Percentiles rank a stretch among this genome's conserved stretches.
phyloP scores from a whole-genome alignment of 139 green algal species.

The Auxenochlorella pyrenoidosa region DNA sequence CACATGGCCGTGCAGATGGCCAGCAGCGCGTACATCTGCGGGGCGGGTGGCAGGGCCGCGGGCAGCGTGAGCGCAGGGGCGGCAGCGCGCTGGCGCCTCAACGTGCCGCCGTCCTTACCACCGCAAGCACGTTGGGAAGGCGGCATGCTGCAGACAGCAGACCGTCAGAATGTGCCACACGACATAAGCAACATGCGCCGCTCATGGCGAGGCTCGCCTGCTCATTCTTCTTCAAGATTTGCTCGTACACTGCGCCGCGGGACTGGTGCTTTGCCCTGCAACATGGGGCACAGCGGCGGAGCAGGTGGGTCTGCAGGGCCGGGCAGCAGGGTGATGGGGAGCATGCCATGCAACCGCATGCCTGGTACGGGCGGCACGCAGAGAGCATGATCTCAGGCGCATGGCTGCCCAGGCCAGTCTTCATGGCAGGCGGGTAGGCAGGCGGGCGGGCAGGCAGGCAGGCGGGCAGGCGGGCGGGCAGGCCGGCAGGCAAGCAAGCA shows the following conservation, averaged over 20 bases:
- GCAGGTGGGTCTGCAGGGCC: not conserved
- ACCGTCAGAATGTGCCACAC: no score
- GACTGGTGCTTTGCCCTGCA: slow-evolving; percentile 79
- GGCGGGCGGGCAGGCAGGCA: no score
- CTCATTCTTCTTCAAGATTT: slow-evolving; percentile 99
- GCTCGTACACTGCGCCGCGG: slow-evolving; percentile 72
- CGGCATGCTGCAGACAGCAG: no score
- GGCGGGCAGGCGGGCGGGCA: not conserved
- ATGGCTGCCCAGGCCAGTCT: no score
- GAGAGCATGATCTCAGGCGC: no score
- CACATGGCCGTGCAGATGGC: slow-evolving; percentile 86
- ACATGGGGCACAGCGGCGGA: not conserved
- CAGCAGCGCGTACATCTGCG: slow-evolving; percentile 95
- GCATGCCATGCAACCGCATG: not conserved
- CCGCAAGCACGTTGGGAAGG: no score
- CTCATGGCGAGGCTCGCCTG: not conserved
- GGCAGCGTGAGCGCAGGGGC: no score
- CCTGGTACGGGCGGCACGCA: not conserved
- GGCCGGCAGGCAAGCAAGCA: not conserved
- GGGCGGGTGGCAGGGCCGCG: not conserved
- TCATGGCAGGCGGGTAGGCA: no score
- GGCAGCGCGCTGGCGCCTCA: no score
- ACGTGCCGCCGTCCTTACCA: no score
- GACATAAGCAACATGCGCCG: not conserved
- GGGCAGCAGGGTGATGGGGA: not conserved